Evolutionary conservation across 805 yeast genomes (phyloP).

Genomic region (Debaryomyces castellii): DNA sequence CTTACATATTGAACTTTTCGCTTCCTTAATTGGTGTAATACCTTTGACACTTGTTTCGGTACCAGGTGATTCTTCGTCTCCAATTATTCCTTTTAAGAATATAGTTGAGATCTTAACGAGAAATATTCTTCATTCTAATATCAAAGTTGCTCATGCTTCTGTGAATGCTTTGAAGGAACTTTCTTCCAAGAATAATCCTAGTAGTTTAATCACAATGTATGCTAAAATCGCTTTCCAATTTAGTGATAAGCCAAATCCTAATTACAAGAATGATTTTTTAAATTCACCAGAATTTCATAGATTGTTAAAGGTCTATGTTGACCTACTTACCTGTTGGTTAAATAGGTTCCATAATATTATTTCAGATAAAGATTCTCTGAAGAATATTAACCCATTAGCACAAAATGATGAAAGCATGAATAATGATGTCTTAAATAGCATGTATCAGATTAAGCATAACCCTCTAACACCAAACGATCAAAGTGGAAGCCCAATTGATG

Average conservation of each 20-base stretch:
- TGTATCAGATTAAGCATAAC: conserved; percentile 44
- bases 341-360: conserved; percentile 49
- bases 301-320: conserved; percentile 70
- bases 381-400: conserved; percentile 23
- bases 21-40: conserved; percentile 64
- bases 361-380: conserved; percentile 13
- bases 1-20: conserved; percentile 59
- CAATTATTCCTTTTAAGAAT: conserved; percentile 55
- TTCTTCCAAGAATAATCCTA: conserved; percentile 69
- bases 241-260: conserved; percentile 63
- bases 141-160: conserved; percentile 62
- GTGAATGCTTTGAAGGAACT: conserved; percentile 61
- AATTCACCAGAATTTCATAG: conserved; percentile 61
- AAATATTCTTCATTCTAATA: conserved; percentile 69
- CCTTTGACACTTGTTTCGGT: conserved; percentile 58
- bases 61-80: conserved; percentile 31
- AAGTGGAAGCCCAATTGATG: conserved; percentile 46
- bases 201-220: conserved; percentile 67
- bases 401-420: conserved; percentile 37
- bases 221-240: conserved; percentile 79
- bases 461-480: conserved; percentile 10
- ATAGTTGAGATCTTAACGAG: conserved; percentile 75
- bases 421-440: conserved; percentile 38
- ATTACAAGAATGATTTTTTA: conserved; percentile 56
- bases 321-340: conserved; percentile 80